Base-by-base conservation (phyloP, 2,329 filamentous ascomycete species). In the Xylariaceae sp. region DNA sequence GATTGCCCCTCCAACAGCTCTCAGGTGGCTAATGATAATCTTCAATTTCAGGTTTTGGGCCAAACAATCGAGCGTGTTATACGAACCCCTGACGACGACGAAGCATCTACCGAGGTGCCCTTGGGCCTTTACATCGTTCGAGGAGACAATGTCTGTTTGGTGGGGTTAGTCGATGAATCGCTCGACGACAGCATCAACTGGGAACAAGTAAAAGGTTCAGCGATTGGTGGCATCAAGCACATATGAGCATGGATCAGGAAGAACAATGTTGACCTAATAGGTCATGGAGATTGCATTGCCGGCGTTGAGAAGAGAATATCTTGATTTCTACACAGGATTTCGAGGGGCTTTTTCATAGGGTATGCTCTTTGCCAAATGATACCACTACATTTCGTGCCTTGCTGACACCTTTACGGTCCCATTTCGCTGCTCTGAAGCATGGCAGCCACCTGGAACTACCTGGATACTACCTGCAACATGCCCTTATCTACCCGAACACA, bases 121-220 rank as follows among this genome's bases (percentile, higher is more conserved):
- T 86, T 97, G 61, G 95, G 95, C 1, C 78, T 98, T 5, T 98
- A 97, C 73, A 83, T 99, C 56, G 90, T 99, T 55, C 85, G 95
- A 58, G 95, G 95, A 49, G 95, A 99, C 73, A 97, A 96, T 70
- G 94, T 99, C 44, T 93, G 92, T 61, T 82, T 96, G 14, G 90
- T 95, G 56, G 95, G 95, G 2, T 79, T 96, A 55, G 88, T 99
- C 28, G 92, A 99, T 73, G 93, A 96, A 75, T 84, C 90, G 66
- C 79, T 98, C 57, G 95, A 99, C 76, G 84, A 82, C 34, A 92
- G 89, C 67, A 98, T 99, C 71, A 88, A 97, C 77, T 99, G 95
- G 95, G 82, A 83, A 17, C 88, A 96, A 74, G 95, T 99, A 34
- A 89, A 90, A 72, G 94, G 94, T 4, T 86, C 88, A 57, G 86